phyloP scores from a whole-genome alignment of 805 yeast genomes.

The Ogataea trehalophila region DNA sequence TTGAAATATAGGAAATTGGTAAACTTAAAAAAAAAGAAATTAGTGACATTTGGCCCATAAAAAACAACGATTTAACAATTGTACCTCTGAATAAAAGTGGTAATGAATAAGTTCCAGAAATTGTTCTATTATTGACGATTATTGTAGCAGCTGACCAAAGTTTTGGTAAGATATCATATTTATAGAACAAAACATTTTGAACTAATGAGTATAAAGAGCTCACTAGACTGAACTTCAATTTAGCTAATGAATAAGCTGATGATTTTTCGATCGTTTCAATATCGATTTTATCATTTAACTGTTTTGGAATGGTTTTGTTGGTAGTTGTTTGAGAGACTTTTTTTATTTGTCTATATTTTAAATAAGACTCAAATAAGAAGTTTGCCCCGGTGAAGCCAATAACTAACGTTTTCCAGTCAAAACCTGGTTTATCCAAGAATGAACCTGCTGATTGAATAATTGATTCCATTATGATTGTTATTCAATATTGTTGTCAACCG shows the following conservation, averaged over 20 bases:
- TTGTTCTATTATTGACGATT: slow-evolving; percentile 13
- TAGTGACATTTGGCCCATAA: slow-evolving; percentile 46
- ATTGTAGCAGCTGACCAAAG: slow-evolving; percentile 50
- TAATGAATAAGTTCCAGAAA: slow-evolving; percentile 24
- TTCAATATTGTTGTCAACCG: no score
- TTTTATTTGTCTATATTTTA: slow-evolving; percentile 72
- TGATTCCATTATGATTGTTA: slow-evolving; percentile 15
- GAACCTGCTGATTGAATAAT: slow-evolving; percentile 38
- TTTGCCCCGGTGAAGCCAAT: slow-evolving; percentile 72
- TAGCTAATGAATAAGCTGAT: slow-evolving; percentile 74
- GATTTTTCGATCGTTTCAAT: slow-evolving; percentile 71
- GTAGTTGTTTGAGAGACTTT: slow-evolving; percentile 40
- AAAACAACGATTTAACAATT: slow-evolving; percentile 68
- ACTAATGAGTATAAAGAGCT: slow-evolving; percentile 45
- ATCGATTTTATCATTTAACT: slow-evolving; percentile 64
- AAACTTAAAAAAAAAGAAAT: slow-evolving; percentile 49
- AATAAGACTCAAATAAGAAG: slow-evolving; percentile 67
- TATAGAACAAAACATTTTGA: slow-evolving; percentile 54
- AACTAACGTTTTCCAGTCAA: slow-evolving; percentile 78
- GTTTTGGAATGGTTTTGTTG: slow-evolving; percentile 52
- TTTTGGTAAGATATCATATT: slow-evolving; percentile 59
- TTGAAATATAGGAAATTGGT: slow-evolving; percentile 71
- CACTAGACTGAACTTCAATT: slow-evolving; percentile 62
- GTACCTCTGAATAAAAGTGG: slow-evolving; percentile 41
- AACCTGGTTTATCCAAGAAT: slow-evolving; percentile 57